These are phyloP conservation scores for Mycotypha africana DNA, from an alignment of 371 early-diverging fungal species.

Conservation along the genomic window DNA sequence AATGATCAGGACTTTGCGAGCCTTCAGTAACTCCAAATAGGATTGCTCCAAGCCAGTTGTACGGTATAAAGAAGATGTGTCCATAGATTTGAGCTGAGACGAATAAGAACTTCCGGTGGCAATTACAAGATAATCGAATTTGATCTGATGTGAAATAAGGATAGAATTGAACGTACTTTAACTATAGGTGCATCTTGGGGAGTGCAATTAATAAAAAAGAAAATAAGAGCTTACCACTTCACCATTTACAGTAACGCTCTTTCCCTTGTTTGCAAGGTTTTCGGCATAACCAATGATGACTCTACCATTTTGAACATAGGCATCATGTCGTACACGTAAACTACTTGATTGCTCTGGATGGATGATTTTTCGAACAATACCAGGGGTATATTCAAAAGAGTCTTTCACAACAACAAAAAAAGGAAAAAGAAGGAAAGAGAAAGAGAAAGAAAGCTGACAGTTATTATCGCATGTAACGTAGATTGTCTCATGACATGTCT, in stretches of 20 bases:
- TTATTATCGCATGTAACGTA: no score
- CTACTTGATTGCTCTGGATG: slow-evolving; percentile 29
- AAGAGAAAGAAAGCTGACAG: neutral
- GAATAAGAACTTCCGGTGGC: slow-evolving; percentile 63
- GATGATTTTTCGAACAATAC: slow-evolving; percentile 29
- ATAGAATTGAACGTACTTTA: no score
- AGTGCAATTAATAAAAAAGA: no score
- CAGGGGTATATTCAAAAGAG: slow-evolving; percentile 42
- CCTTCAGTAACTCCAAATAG: slow-evolving; percentile 51
- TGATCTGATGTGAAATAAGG: slow-evolving; percentile 34
- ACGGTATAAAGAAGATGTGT: slow-evolving; percentile 30
- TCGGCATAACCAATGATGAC: slow-evolving; percentile 42
- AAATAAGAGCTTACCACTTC: slow-evolving; percentile 13
- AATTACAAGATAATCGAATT: slow-evolving; percentile 69
- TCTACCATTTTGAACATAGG: slow-evolving; percentile 40
- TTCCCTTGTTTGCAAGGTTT: slow-evolving; percentile 20
- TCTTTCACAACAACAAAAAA: no score
- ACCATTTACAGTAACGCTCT: slow-evolving; percentile 19
- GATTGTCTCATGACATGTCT: no score
- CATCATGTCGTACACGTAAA: slow-evolving; percentile 37
- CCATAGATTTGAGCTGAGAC: slow-evolving; percentile 38
- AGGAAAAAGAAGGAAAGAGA: no score
- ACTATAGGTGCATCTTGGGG: no score
- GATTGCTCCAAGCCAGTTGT: slow-evolving; percentile 23
- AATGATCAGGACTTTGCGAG: slow-evolving; percentile 46